Percentiles rank a stretch among this genome's conserved stretches.
These are phyloP conservation scores for Neoboletus brunneissimus DNA, from an alignment of 768 basidiomycete species.

Conservation along the genomic window DNA sequence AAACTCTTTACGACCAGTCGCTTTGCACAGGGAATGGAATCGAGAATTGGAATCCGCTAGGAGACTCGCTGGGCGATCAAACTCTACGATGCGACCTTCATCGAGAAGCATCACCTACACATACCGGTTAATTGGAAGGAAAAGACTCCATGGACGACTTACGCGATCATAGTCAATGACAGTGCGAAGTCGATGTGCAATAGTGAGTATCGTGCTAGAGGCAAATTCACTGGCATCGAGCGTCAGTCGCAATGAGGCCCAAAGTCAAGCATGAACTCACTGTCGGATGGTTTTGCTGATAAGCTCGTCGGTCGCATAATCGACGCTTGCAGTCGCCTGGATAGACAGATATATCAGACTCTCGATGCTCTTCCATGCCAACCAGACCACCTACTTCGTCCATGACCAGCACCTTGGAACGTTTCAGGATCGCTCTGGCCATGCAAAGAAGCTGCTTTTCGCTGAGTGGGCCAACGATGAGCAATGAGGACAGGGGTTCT, in stretches of 20 bases:
- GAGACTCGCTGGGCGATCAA: conserved; percentile 59
- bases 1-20: conserved; percentile 72
- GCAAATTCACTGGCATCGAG: conserved; percentile 59
- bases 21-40: conserved; percentile 68
- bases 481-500: neutral
- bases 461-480: conserved; percentile 30
- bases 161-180: conserved; percentile 85
- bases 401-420: conserved; percentile 78
- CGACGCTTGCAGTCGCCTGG: conserved; percentile 73
- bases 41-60: conserved; percentile 55
- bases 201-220: conserved; percentile 77
- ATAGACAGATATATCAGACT: neutral
- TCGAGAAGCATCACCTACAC: conserved; percentile 73
- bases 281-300: conserved; percentile 79
- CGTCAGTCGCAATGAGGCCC: neutral
- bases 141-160: conserved; percentile 28
- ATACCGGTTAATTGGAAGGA: conserved; percentile 1
- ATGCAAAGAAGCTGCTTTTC: conserved; percentile 88
- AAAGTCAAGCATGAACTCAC: conserved; percentile 40
- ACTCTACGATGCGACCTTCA: conserved; percentile 75
- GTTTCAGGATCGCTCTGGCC: conserved; percentile 81
- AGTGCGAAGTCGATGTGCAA: conserved; percentile 75
- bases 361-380: neutral
- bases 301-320: conserved; percentile 86
- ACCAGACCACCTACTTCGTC: conserved; percentile 56